A percentile compares a stretch with the other conserved stretches of the same genome.
Conservation (phyloP, 768 basidiomycete genomes). For the Tulasnella sp. region DNA sequence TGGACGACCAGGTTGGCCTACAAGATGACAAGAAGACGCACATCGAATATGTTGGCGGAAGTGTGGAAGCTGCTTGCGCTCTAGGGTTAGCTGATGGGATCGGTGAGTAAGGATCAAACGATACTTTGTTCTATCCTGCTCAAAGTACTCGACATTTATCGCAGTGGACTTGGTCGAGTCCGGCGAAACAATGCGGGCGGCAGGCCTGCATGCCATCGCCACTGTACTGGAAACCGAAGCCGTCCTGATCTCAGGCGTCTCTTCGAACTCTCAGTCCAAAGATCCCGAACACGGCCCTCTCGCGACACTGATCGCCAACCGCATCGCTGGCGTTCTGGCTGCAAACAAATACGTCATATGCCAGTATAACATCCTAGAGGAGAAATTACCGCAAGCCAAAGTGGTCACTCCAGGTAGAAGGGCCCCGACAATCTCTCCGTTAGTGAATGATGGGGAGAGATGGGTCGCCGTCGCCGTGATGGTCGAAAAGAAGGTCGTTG, state of each 20-base stretch:
- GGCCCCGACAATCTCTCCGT: slow-evolving; percentile 60
- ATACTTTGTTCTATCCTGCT: neutral
- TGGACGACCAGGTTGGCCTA: slow-evolving; percentile 47
- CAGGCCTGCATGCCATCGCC: slow-evolving; percentile 85
- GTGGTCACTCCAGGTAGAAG: slow-evolving; percentile 76
- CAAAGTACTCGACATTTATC: neutral
- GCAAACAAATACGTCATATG: slow-evolving; percentile 68
- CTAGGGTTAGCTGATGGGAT: slow-evolving; percentile 95
- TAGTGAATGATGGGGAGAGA: slow-evolving; percentile 45
- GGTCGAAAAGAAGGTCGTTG: slow-evolving; percentile 74
- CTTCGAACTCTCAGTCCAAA: slow-evolving; percentile 28
- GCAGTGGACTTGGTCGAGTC: slow-evolving; percentile 96
- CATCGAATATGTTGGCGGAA: slow-evolving; percentile 94
- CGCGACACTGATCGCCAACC: slow-evolving; percentile 68
- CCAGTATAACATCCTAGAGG: slow-evolving; percentile 80
- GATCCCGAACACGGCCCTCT: slow-evolving; percentile 51
- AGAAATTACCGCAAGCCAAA: slow-evolving; percentile 48
- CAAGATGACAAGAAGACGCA: slow-evolving; percentile 50
- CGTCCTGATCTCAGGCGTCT: slow-evolving; percentile 58
- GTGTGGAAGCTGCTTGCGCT: slow-evolving; percentile 95
- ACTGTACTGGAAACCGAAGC: slow-evolving; percentile 82
- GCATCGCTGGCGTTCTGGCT: slow-evolving; percentile 87
- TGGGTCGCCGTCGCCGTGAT: slow-evolving; percentile 92
- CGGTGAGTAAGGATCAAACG: slow-evolving; percentile 39
- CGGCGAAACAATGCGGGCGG: slow-evolving; percentile 98